These are phyloP conservation scores for Excoecaria agallocha DNA, from an alignment of 345 rosid genomes.

Conservation along the genomic window DNA sequence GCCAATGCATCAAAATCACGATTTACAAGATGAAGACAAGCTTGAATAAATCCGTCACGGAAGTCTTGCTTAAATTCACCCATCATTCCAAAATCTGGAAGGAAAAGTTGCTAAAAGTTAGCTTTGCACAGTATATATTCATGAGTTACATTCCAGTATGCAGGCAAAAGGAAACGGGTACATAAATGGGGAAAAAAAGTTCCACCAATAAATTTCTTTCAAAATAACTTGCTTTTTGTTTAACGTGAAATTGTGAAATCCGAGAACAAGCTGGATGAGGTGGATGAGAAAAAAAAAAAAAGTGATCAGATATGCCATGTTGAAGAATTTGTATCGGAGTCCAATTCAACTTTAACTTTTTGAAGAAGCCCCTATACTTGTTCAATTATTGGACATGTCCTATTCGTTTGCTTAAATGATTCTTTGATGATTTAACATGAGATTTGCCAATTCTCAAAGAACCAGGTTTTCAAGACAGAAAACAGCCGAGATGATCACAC, in stretches of 20 bases:
- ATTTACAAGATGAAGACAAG: conserved; percentile 95
- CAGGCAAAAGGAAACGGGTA: neutral
- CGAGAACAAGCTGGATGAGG: neutral
- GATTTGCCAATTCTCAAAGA: neutral
- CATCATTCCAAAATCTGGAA: conserved; percentile 97
- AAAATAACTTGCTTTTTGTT: neutral
- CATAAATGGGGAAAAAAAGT: neutral
- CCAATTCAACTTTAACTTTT: no score
- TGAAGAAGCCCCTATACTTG: neutral
- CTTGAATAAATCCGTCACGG: conserved; percentile 90
- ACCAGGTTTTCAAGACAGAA: neutral
- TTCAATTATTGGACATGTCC: neutral
- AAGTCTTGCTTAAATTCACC: conserved; percentile 90
- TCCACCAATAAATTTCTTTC: neutral
- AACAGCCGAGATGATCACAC: neutral
- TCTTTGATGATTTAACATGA: neutral
- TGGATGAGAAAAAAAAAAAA: no score
- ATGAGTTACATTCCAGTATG: conserved; percentile 1
- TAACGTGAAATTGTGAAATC: neutral
- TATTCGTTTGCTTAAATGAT: neutral
- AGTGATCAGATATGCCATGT: no score
- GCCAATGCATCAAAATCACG: conserved; percentile 86
- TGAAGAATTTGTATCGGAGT: no score
- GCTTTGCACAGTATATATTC: conserved; percentile 14
- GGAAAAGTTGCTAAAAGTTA: conserved; percentile 34